Percentiles rank a stretch among this genome's conserved stretches.
These are phyloP conservation scores for Crithidia bombi DNA, from an alignment of 208 protist species.

Conservation along the genomic window DNA sequence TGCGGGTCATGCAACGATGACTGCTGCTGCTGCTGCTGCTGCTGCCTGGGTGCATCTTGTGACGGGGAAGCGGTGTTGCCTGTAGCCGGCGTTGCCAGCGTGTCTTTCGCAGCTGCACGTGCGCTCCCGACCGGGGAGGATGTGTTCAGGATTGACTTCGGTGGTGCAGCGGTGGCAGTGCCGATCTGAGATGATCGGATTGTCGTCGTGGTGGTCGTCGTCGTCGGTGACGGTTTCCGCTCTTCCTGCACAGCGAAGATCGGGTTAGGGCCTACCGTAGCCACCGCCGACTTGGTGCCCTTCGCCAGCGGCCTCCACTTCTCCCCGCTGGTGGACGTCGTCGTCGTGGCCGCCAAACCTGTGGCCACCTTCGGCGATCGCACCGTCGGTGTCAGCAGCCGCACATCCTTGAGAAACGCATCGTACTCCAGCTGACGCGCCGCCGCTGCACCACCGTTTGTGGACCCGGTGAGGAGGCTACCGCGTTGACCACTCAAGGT, in stretches of 20 bases:
- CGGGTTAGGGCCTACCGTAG: constrained; percentile 4
- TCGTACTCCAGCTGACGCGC: constrained; percentile 21
- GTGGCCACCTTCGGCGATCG: neutral
- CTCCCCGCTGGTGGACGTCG: neutral
- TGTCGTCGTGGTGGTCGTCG: neutral
- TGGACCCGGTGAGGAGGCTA: neutral
- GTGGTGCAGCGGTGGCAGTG: neutral
- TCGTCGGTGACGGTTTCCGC: too few relatives aligned
- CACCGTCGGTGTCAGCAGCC: constrained; percentile 2
- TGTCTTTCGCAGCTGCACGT: neutral
- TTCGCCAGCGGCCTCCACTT: neutral
- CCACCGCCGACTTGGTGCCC: neutral
- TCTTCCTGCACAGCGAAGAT: neutral
- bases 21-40: neutral
- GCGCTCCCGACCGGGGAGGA: neutral
- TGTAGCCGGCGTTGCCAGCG: neutral
- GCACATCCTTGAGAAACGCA: constrained; percentile 17
- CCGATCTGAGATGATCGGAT: neutral
- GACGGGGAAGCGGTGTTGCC: neutral
- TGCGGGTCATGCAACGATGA: neutral
- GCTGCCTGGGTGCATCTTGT: too few relatives aligned
- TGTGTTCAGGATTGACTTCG: constrained; percentile 10
- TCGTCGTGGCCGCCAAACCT: neutral
- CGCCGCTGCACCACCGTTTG: neutral
- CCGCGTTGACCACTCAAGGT: neutral